Evolutionary conservation across 2,329 filamentous ascomycete genomes (phyloP).

Genomic region (Apiospora malaysiana): DNA sequence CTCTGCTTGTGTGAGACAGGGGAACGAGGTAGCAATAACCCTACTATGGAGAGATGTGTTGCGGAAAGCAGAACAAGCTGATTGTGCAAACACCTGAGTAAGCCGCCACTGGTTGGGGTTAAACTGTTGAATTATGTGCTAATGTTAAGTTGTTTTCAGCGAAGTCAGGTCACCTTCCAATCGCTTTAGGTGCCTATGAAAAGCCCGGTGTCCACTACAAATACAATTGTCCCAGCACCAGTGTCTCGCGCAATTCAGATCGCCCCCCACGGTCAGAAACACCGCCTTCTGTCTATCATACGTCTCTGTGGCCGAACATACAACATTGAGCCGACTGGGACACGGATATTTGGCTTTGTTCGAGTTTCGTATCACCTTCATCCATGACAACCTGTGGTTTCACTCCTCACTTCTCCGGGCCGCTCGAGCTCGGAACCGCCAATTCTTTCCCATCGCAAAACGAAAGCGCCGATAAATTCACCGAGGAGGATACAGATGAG

Average conservation of each 20-base stretch:
- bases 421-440: conserved; percentile 22
- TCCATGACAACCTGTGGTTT: conserved; percentile 33
- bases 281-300: background rate
- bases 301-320: background rate
- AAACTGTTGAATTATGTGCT: background rate
- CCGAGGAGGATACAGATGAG: conserved; percentile 84
- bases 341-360: background rate
- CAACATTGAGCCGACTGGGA: background rate
- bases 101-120: background rate
- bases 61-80: background rate
- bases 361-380: conserved; percentile 17
- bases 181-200: background rate
- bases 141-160: background rate
- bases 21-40: background rate
- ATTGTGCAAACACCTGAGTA: background rate
- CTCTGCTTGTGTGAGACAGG: conserved; percentile 38
- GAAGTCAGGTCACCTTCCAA: background rate
- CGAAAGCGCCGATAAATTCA: conserved; percentile 72
- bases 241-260: background rate
- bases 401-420: conserved; percentile 19
- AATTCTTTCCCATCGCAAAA: conserved; percentile 74
- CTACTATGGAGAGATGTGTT: background rate
- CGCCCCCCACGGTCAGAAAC: background rate
- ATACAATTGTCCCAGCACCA: background rate
- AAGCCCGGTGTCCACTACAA: background rate